Conservation (phyloP, 2,329 filamentous ascomycete genomes). For the Hypoxylon sp. region DNA sequence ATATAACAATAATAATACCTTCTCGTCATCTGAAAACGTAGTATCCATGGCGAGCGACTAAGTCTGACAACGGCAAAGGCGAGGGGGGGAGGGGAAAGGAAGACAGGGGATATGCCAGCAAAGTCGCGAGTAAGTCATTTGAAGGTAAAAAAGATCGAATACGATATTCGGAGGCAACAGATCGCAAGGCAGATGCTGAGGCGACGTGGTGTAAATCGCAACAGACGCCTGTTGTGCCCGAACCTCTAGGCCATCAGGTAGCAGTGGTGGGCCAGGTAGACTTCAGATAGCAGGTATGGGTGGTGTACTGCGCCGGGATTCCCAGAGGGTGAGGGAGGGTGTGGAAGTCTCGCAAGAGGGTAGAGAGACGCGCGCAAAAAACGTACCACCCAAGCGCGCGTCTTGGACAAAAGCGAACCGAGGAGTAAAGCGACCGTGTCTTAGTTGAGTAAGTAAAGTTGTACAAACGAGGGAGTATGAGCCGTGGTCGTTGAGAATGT, state of each 20-base stretch:
- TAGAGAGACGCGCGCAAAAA: slow-evolving; percentile 51
- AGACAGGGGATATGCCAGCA: slow-evolving; percentile 49
- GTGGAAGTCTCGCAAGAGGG: slow-evolving; percentile 48
- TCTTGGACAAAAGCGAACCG: slow-evolving; percentile 49
- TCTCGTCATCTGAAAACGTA: slow-evolving; percentile 65
- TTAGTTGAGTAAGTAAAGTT: slow-evolving; percentile 48
- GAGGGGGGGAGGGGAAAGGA: slow-evolving; percentile 48
- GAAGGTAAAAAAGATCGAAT: slow-evolving; percentile 44
- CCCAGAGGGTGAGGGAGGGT: slow-evolving; percentile 40
- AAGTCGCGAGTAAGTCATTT: slow-evolving; percentile 53
- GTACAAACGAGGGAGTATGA: slow-evolving; percentile 49
- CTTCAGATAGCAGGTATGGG: slow-evolving; percentile 43
- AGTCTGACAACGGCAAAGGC: slow-evolving; percentile 42
- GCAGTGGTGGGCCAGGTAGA: slow-evolving; percentile 39
- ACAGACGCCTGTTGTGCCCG: slow-evolving; percentile 40
- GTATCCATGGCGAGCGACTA: slow-evolving; percentile 57
- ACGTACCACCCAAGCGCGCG: slow-evolving; percentile 54
- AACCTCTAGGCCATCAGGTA: slow-evolving; percentile 44
- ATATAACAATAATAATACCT: slow-evolving; percentile 59
- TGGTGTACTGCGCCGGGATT: slow-evolving; percentile 43
- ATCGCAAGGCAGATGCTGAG: slow-evolving; percentile 44
- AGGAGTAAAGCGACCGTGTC: slow-evolving; percentile 48
- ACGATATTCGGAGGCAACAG: slow-evolving; percentile 42
- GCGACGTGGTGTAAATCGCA: slow-evolving; percentile 43
- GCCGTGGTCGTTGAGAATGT: slow-evolving; percentile 43